A percentile compares a stretch with the other conserved stretches of the same genome.
These are phyloP conservation scores for Eremothecium sinecaudum DNA, from an alignment of 1,139 yeast species.

Conservation along the genomic window DNA sequence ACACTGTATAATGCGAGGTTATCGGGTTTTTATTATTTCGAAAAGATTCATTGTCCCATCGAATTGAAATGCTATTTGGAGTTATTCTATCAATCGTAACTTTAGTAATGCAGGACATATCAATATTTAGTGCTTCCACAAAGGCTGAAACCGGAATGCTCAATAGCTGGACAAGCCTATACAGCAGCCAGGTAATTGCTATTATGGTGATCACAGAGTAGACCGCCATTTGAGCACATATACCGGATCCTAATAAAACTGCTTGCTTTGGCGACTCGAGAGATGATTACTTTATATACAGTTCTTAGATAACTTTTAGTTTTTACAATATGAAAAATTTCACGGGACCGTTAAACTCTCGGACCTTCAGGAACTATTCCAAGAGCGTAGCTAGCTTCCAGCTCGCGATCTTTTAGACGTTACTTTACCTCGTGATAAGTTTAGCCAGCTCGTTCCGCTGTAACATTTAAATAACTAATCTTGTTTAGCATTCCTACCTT, in stretches of 20 bases:
- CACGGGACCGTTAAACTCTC: too few species aligned
- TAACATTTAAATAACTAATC: too few species aligned
- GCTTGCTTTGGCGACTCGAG: too few species aligned
- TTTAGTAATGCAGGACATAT: conserved; percentile 48
- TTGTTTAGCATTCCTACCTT: neutral
- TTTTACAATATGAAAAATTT: too few species aligned
- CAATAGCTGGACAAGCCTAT: conserved; percentile 23
- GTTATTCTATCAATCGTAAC: conserved; percentile 50
- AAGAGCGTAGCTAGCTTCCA: too few species aligned
- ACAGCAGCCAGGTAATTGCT: conserved; percentile 23
- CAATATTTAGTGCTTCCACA: conserved; percentile 42
- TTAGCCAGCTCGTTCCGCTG: too few species aligned
- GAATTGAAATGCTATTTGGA: conserved; percentile 40
- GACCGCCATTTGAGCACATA: conserved; percentile 7
- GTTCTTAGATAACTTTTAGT: too few species aligned
- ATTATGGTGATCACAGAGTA: conserved; percentile 9
- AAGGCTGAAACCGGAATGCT: conserved; percentile 42
- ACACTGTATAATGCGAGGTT: conserved; percentile 22
- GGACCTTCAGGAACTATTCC: too few species aligned
- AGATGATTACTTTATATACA: too few species aligned
- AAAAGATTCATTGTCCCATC: conserved; percentile 42
- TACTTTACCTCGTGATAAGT: too few species aligned
- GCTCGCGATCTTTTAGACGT: too few species aligned
- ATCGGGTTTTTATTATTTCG: conserved; percentile 1
- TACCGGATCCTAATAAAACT: too few species aligned